Conservation (phyloP, 345 rosid species). For the Lepidium sativum region DNA sequence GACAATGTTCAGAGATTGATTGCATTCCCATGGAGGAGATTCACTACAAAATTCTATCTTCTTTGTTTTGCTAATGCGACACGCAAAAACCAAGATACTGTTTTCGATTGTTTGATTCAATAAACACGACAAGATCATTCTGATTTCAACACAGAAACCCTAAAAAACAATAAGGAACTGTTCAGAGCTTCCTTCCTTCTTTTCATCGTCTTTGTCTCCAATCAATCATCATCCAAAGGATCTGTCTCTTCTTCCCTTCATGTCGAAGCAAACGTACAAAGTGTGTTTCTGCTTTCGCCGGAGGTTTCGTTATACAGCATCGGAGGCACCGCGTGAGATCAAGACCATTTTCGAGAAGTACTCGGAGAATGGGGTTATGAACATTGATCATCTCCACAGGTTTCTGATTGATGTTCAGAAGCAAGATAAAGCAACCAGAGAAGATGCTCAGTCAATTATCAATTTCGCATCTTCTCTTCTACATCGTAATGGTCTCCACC, state of each 20-base stretch:
- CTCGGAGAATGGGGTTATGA: constrained; percentile 54
- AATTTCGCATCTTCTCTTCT: constrained; percentile 31
- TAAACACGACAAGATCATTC: background rate
- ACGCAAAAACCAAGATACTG: background rate
- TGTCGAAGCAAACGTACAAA: constrained; percentile 46
- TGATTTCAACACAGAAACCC: background rate
- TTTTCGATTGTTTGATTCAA: background rate
- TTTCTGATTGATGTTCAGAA: constrained; percentile 58
- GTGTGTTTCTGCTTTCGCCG: constrained; percentile 61
- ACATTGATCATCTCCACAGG: constrained; percentile 37
- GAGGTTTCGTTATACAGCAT: constrained; percentile 42
- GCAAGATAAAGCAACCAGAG: constrained; percentile 34
- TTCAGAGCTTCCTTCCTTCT: background rate
- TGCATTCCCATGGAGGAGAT: background rate
- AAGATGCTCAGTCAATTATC: constrained; percentile 46
- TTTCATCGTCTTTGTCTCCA: constrained; percentile 1
- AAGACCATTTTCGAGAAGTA: constrained; percentile 35
- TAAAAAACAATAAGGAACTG: background rate
- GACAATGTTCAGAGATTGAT: background rate
- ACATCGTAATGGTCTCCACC: constrained; percentile 43
- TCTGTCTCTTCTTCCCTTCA: background rate
- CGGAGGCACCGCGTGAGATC: constrained; percentile 53
- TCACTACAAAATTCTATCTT: background rate
- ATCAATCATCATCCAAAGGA: constrained; percentile 5
- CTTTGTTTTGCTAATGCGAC: background rate